Evolutionary conservation across 2,329 filamentous ascomycete species (phyloP), one percentile per base, ranked within the genome.

Genomic region (Taxawa tesnikishii): DNA sequence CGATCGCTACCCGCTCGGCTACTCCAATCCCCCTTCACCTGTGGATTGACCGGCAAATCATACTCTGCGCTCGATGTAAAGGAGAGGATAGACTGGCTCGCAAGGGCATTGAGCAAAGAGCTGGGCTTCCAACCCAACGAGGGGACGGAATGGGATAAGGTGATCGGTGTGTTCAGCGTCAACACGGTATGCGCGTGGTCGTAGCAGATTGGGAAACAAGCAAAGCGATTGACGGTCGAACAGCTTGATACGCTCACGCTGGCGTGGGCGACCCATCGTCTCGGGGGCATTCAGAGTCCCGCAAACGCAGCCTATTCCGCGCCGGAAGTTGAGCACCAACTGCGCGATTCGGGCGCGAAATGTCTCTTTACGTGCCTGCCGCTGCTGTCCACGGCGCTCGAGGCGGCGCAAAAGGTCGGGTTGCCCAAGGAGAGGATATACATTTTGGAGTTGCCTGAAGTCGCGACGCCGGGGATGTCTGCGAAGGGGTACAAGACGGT

Each of bases 131-230:
- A 67, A 28, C 73, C 79, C 6, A 77, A 82, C 43, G 54, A 73
- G 35, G 82, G 79, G 9, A 72, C 73, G 0, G 80, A 87, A 51
- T 90, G 79, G 78, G 82, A 90, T 47, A 84, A 85, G 53, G 79
- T 87, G 15, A 62, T 83, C 29, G 78, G 67, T 4, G 62, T 87
- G 16, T 92, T 83, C 58, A 77, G 78, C n/a, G 56, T 85, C 37
- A 92, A 92, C 51, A 83, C 82, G 17, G 79, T 83, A 56, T 38
- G 68, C 50, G 30, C 19, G 5, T 12, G 12, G 28, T 13, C 8
- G 7, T 7, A 4, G 19, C 4, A 11, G 2, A 13, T n/a, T n/a
- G 9, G 26, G 31, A n/a, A 8, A 24, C 13, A n/a, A 23, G 19
- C 19, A n/a, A 8, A n/a, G n/a, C 19, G 11, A 29, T 11, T 10